These are phyloP conservation scores for Podila verticillata DNA, from an alignment of 192 early-diverging fungal species.

Conservation along the genomic window DNA sequence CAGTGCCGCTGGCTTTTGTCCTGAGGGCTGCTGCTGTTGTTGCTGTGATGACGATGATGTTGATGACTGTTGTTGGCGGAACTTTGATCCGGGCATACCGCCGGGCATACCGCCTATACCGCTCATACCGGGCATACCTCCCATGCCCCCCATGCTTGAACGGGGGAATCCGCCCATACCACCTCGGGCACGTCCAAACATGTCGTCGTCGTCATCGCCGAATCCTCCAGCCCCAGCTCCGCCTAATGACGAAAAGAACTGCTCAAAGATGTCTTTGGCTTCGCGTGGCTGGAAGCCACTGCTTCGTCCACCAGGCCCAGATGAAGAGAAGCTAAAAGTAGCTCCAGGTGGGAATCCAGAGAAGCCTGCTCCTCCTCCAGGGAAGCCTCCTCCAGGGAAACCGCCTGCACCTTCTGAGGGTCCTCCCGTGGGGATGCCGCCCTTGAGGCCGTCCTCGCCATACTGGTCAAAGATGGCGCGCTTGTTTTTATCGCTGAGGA, in stretches of 20 bases:
- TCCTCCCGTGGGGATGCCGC: conserved; percentile 59
- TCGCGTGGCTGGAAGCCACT: conserved; percentile 76
- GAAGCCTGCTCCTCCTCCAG: conserved; percentile 66
- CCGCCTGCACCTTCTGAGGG: conserved; percentile 61
- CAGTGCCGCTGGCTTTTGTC: conserved; percentile 70
- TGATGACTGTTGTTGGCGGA: conserved; percentile 23
- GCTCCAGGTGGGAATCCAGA: conserved; percentile 66
- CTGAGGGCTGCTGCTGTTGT: conserved; percentile 14
- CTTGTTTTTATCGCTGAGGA: conserved; percentile 93
- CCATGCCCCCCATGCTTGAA: conserved; percentile 40
- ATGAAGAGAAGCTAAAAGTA: conserved; percentile 74
- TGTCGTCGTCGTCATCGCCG: conserved; percentile 54
- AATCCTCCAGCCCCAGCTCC: conserved; percentile 17
- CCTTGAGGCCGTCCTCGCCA: conserved; percentile 95
- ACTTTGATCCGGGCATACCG: conserved; percentile 7
- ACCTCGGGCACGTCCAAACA: conserved; percentile 40
- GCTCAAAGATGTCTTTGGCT: conserved; percentile 92
- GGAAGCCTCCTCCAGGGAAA: conserved; percentile 59
- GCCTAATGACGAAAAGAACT: conserved; percentile 84
- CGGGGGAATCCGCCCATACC: conserved; percentile 46
- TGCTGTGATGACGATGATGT: conserved; percentile 21
- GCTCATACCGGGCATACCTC: conserved; percentile 55
- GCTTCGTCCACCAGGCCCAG: conserved; percentile 26
- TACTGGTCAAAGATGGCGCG: conserved; percentile 94
- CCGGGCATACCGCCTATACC: conserved; percentile 50